A percentile compares a stretch with the other conserved stretches of the same genome.
Evolutionary conservation across 768 basidiomycete genomes (phyloP).

Genomic region (Clavulina sp.): DNA sequence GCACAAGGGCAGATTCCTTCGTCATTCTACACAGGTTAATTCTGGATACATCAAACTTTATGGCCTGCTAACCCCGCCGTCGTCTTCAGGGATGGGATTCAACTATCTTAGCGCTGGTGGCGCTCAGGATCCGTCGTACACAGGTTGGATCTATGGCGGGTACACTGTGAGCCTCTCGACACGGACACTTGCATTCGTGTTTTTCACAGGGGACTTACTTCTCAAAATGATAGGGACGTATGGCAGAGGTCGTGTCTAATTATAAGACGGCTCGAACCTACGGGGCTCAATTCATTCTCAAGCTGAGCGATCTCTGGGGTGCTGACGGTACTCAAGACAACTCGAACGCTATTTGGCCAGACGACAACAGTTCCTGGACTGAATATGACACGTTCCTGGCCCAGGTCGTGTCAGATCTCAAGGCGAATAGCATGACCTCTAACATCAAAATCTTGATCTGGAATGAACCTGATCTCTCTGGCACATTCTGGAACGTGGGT

Average conservation of each 20-base stretch:
- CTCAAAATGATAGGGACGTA: background rate
- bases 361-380: constrained; percentile 8
- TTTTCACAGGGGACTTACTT: background rate
- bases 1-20: no score
- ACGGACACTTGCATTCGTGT: background rate
- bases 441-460: no score
- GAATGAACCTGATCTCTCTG: no score
- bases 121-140: no score
- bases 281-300: constrained; percentile 8
- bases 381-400: constrained; percentile 7
- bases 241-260: constrained; percentile 3
- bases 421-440: no score
- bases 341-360: constrained; percentile 6
- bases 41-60: no score
- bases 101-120: no score
- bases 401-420: no score
- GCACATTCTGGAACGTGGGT: no score
- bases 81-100: no score
- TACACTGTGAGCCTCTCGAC: background rate
- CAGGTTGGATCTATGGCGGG: constrained; percentile 1
- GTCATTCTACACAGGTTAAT: no score
- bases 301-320: constrained; percentile 9
- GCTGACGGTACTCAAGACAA: constrained; percentile 7
- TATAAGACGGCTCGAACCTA: constrained; percentile 7
- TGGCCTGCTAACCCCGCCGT: no score